phyloP scores from a whole-genome alignment of 176 grass and related monocot genomes.

The Echinochloa phyllopogon region DNA sequence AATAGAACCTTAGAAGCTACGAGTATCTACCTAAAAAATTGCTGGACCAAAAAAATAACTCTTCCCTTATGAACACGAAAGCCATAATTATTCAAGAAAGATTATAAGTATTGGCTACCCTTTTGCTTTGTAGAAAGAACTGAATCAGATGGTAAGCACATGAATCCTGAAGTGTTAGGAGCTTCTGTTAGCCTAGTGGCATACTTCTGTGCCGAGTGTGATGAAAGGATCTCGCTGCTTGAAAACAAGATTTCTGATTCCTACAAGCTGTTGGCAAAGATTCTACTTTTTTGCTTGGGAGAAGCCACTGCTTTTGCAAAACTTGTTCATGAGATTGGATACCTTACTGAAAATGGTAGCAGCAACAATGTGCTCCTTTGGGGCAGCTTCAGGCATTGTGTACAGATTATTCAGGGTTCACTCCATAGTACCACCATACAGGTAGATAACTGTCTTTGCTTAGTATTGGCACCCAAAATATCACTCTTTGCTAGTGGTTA shows the following conservation, averaged over 20 bases:
- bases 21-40: not conserved
- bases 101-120: constrained; percentile 5
- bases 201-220: constrained; percentile 75
- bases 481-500: not conserved
- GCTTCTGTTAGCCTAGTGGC: constrained; percentile 64
- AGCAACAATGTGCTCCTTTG: constrained; percentile 47
- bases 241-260: constrained; percentile 69
- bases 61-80: constrained; percentile 5
- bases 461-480: constrained; percentile 22
- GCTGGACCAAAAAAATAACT: not conserved
- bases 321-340: constrained; percentile 65
- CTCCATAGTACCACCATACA: constrained; percentile 64
- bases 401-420: constrained; percentile 63
- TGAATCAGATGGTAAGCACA: constrained; percentile 47
- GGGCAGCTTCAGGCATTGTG: constrained; percentile 63
- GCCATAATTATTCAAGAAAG: not conserved
- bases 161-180: constrained; percentile 46
- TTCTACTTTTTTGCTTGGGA: constrained; percentile 77
- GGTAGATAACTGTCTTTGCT: constrained; percentile 49
- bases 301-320: constrained; percentile 74
- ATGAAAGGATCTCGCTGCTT: constrained; percentile 56
- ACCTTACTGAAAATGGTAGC: constrained; percentile 50
- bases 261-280: constrained; percentile 69
- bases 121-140: constrained; percentile 68
- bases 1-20: not conserved